Evolutionary conservation across 1,284 basidiomycete genomes (phyloP).

Genomic region (Melampsora larici-populina): DNA sequence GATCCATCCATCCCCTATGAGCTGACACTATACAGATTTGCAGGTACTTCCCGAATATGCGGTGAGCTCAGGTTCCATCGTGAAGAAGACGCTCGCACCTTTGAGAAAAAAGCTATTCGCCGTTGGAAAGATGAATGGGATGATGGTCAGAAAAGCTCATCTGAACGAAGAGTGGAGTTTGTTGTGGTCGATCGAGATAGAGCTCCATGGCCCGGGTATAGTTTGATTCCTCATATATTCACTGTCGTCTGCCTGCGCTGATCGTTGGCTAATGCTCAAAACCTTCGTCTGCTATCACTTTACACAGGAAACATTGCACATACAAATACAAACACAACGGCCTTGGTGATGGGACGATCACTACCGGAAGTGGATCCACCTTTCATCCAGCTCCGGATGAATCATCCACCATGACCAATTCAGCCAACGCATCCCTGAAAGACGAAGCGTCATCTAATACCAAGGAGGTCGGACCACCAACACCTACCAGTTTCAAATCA

Average conservation of each 20-base stretch:
- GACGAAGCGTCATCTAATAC: background rate
- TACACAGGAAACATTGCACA: background rate
- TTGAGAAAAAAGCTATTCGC: background rate
- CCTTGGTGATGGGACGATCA: background rate
- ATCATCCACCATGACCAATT: background rate
- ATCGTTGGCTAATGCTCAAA: too few species aligned
- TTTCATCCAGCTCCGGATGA: background rate
- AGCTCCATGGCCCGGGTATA: conserved; percentile 22
- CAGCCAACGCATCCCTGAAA: background rate
- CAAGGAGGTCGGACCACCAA: background rate
- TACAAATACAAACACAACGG: background rate
- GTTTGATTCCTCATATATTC: background rate
- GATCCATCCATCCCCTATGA: background rate
- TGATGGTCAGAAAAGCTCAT: background rate
- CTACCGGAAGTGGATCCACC: background rate
- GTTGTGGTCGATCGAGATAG: conserved; percentile 22
- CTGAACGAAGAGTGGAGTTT: conserved; percentile 21
- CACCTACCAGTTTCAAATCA: conserved; percentile 3
- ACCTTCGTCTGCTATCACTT: background rate
- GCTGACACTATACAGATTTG: conserved; percentile 29
- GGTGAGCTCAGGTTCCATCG: conserved; percentile 30
- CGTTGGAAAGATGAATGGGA: conserved; percentile 22
- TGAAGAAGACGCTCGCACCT: conserved; percentile 2
- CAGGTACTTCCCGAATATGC: conserved; percentile 23
- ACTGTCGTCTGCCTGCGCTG: too few species aligned